Conservation (phyloP, 495 filamentous ascomycete species). For the Annulohypoxylon bovei region DNA sequence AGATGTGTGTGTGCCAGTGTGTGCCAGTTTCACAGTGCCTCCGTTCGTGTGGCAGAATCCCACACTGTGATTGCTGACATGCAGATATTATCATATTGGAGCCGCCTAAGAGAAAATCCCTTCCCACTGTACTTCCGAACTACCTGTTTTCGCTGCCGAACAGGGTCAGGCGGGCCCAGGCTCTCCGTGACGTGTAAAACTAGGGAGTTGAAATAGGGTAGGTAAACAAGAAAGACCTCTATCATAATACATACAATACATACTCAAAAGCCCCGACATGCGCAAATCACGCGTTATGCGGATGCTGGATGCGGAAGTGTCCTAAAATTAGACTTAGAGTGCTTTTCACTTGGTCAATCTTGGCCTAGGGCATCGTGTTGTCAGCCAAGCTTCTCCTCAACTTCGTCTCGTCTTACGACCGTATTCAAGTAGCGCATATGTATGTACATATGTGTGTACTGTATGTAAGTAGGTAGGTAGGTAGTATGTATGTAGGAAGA, state of each 20-base stretch:
- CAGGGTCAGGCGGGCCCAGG: constrained; percentile 31
- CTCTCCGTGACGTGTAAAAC: constrained; percentile 42
- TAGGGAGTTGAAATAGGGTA: constrained; percentile 22
- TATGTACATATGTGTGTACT: neutral
- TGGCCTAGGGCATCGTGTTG: constrained; percentile 22
- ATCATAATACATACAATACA: neutral
- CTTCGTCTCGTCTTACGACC: constrained; percentile 28
- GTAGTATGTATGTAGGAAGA: neutral
- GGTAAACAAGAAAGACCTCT: constrained; percentile 7
- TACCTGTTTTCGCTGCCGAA: constrained; percentile 30
- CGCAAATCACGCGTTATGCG: constrained; percentile 26
- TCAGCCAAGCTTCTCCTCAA: constrained; percentile 23
- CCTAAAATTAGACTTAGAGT: constrained; percentile 36
- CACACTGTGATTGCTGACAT: constrained; percentile 43
- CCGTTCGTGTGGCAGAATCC: constrained; percentile 17
- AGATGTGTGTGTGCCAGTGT: constrained; percentile 8
- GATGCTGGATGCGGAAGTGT: constrained; percentile 18
- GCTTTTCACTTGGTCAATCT: constrained; percentile 15
- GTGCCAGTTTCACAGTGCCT: constrained; percentile 39
- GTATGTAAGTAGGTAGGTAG: neutral
- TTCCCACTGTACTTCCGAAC: constrained; percentile 21
- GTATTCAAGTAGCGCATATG: constrained; percentile 16
- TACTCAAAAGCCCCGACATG: neutral
- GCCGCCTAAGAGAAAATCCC: constrained; percentile 33
- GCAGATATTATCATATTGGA: constrained; percentile 37